A percentile compares a stretch with the other conserved stretches of the same genome.
phyloP scores from a whole-genome alignment of 768 basidiomycete genomes.

The Hemileccinum impolitum region DNA sequence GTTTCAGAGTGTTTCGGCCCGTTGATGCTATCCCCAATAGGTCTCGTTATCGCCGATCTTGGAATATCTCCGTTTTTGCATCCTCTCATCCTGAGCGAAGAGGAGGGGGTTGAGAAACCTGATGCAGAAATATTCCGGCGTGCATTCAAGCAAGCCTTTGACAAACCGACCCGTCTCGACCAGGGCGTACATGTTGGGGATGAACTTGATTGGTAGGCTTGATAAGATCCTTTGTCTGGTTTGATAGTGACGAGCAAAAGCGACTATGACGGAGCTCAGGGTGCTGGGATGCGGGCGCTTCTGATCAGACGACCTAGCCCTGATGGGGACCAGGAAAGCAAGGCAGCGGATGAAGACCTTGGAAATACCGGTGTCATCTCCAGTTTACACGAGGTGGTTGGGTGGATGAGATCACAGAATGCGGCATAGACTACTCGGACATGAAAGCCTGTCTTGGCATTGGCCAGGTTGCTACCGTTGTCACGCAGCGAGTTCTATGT shows the following conservation, averaged over 20 bases:
- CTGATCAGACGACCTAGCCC: slow-evolving; percentile 49
- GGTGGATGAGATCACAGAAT: slow-evolving; percentile 31
- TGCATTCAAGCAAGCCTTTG: slow-evolving; percentile 26
- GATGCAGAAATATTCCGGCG: slow-evolving; percentile 52
- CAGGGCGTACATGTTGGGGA: slow-evolving; percentile 75
- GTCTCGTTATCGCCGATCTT: slow-evolving; percentile 55
- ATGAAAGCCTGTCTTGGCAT: too few relatives aligned
- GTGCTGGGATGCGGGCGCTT: slow-evolving; percentile 55
- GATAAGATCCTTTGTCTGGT: not conserved
- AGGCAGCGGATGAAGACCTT: slow-evolving; percentile 43
- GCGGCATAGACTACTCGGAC: not conserved
- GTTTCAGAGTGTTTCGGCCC: not conserved
- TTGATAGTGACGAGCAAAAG: slow-evolving; percentile 33
- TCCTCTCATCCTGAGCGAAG: slow-evolving; percentile 67
- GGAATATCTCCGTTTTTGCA: slow-evolving; percentile 46
- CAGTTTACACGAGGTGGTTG: slow-evolving; percentile 34
- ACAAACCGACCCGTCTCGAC: not conserved
- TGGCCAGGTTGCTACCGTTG: too few relatives aligned
- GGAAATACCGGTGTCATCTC: slow-evolving; percentile 37
- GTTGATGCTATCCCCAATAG: slow-evolving; percentile 29
- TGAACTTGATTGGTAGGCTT: slow-evolving; percentile 59
- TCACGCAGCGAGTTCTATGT: too few relatives aligned
- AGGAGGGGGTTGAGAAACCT: slow-evolving; percentile 69
- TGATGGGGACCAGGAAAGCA: slow-evolving; percentile 46
- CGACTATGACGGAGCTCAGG: slow-evolving; percentile 61